Evolutionary conservation across 192 early-diverging fungal species (phyloP), one percentile per base, ranked within the genome.

Genomic region (Rhizophagus sp.): DNA sequence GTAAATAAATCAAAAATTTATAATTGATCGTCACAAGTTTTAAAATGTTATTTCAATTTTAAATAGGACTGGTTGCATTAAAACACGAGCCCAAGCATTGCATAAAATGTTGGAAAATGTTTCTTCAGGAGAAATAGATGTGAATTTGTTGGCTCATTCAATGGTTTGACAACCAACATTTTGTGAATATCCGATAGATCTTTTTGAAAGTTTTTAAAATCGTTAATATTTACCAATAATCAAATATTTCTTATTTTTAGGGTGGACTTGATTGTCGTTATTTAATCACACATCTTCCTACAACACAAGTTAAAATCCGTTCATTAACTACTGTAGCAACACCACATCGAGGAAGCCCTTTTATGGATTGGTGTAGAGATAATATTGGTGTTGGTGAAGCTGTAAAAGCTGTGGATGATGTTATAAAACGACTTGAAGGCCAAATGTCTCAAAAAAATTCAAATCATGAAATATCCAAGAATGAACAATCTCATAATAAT

Each of bases 341-440:
- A 8, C 97, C 97, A 50, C 97, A 99, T 82, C 93, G 95, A 57
- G 97, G 97, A 25, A 92, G 90, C 61, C 90, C 94, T 13, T 93
- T 99, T 83, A 99, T 97, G 96, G 96, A 97, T 87, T 97, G 94
- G 93, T 95, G 92, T 72, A 89, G 93, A 19, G 95, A 97, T 82
- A 88, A 93, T 64, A 84, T 97, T 71, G 94, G 95, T 15, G 89
- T 99, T n/a, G 71, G 73, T 24, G 81, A 66, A 11, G 63, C 72
- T 7, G 62, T 36, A 22, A 67, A 85, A 73, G 71, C 83, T 8
- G 84, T 82, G 13, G 80, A 85, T 27, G 82, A 81, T 25, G 75
- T 78, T 13, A 81, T 83, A 81, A 74, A 72, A 13, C 75, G 80
- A 30, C 62, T 83, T n/a, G 84, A 82, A 39, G 80, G 19, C 3